These are phyloP conservation scores for Trichocomaceae sp. DNA, from an alignment of 2,329 filamentous ascomycete species.

Conservation along the genomic window DNA sequence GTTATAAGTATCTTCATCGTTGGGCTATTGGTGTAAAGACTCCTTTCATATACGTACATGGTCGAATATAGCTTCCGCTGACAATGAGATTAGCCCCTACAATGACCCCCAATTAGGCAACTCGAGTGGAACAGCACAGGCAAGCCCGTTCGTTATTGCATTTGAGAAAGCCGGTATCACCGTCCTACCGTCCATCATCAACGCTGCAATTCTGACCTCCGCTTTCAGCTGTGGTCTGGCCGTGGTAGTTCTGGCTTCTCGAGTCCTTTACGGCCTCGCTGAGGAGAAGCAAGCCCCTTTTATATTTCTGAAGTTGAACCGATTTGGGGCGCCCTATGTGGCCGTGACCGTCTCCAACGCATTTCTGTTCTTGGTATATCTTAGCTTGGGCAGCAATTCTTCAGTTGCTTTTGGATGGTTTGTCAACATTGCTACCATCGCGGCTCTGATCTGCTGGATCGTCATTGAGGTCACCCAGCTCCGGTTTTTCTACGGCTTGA, in stretches of 20 bases:
- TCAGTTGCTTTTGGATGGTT: constrained; percentile 50
- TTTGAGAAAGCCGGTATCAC: constrained; percentile 31
- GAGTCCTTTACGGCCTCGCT: constrained; percentile 62
- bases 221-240: constrained; percentile 39
- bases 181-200: constrained; percentile 35
- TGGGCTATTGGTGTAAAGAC: neutral
- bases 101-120: constrained; percentile 4
- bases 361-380: constrained; percentile 61
- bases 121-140: constrained; percentile 17
- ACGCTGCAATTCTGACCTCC: constrained; percentile 36
- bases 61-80: no score
- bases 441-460: constrained; percentile 59
- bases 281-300: constrained; percentile 40
- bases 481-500: constrained; percentile 49
- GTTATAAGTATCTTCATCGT: constrained; percentile 14
- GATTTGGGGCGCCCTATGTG: constrained; percentile 39
- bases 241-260: constrained; percentile 46
- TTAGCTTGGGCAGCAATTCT: constrained; percentile 59
- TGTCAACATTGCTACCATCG: constrained; percentile 52
- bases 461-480: constrained; percentile 55
- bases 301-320: constrained; percentile 36
- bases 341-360: constrained; percentile 39
- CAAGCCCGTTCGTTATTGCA: constrained; percentile 40
- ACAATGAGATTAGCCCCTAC: constrained; percentile 6
- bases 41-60: no score